A percentile compares a stretch with the other conserved stretches of the same genome.
Conservation (phyloP, 306 rosid species). For the Dalbergia cultrata region DNA sequence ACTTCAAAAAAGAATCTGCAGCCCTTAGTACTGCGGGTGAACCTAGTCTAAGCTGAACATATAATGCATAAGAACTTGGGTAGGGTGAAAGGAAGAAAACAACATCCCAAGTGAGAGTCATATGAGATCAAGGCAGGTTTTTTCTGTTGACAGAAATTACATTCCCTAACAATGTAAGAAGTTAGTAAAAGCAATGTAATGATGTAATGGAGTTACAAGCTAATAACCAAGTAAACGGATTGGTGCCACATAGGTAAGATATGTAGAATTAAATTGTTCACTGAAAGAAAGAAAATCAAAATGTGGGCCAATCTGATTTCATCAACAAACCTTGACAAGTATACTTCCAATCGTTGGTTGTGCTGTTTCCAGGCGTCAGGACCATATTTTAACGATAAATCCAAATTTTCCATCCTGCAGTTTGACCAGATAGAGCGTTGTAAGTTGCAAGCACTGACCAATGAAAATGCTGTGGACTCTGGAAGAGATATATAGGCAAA, state of each 20-base stretch:
- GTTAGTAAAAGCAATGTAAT: background rate
- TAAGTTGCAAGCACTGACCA: slow-evolving; percentile 14
- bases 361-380: slow-evolving; percentile 89
- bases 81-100: background rate
- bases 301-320: background rate
- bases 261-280: background rate
- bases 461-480: background rate
- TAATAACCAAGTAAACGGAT: slow-evolving; percentile 7
- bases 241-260: slow-evolving; percentile 7
- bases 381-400: slow-evolving; percentile 81
- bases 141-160: background rate
- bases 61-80: background rate
- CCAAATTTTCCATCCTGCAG: slow-evolving; percentile 91
- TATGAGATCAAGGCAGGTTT: slow-evolving; percentile 18
- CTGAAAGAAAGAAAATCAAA: background rate
- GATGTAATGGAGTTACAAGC: slow-evolving; percentile 22
- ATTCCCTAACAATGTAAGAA: background rate
- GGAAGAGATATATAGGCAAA: slow-evolving; percentile 14
- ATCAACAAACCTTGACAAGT: slow-evolving; percentile 73
- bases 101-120: background rate
- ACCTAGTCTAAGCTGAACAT: slow-evolving; percentile 16
- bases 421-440: slow-evolving; percentile 34
- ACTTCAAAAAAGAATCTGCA: background rate
- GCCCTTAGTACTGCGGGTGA: slow-evolving; percentile 18
- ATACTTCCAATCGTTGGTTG: slow-evolving; percentile 78